These are phyloP conservation scores for Avena sativa DNA, from an alignment of 176 grass and related monocot species.

Conservation along the genomic window DNA sequence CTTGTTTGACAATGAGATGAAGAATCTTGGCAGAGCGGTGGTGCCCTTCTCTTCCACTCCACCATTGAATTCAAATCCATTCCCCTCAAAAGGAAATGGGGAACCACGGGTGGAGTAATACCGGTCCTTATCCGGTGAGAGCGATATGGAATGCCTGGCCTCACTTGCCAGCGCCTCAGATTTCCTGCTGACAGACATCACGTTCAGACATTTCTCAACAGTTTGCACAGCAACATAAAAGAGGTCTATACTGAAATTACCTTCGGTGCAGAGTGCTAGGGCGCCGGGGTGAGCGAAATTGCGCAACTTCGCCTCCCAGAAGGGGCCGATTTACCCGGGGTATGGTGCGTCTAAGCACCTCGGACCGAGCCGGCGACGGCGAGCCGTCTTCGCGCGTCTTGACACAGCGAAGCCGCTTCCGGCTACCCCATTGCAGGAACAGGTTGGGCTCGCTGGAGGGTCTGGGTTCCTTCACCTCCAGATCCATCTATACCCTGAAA, in stretches of 20 bases:
- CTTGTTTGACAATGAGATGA: slow-evolving; percentile 95
- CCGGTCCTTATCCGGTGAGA: slow-evolving; percentile 83
- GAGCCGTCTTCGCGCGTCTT: slow-evolving; percentile 63
- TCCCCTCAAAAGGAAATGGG: slow-evolving; percentile 62
- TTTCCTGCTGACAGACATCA: slow-evolving; percentile 56
- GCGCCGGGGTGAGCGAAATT: slow-evolving; percentile 54
- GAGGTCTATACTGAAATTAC: slow-evolving; percentile 44
- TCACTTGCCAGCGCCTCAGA: slow-evolving; percentile 56
- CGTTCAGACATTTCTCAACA: not conserved
- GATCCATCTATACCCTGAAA: slow-evolving; percentile 49
- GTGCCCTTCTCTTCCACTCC: slow-evolving; percentile 69
- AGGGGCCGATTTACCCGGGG: slow-evolving; percentile 52
- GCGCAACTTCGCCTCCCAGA: slow-evolving; percentile 49
- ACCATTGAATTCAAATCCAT: slow-evolving; percentile 46
- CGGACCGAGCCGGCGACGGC: slow-evolving; percentile 37
- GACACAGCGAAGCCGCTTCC: slow-evolving; percentile 70
- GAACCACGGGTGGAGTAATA: slow-evolving; percentile 95
- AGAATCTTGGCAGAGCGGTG: slow-evolving; percentile 69
- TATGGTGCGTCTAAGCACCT: slow-evolving; percentile 43
- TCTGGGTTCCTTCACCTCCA: slow-evolving; percentile 47
- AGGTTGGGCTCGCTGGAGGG: slow-evolving; percentile 57
- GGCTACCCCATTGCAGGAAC: slow-evolving; percentile 81
- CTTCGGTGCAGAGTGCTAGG: slow-evolving; percentile 65
- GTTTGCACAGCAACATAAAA: not conserved
- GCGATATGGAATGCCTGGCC: slow-evolving; percentile 52